Evolutionary conservation across 169 alveolate species (phyloP).

Genomic region (Cryptosporidium felis): DNA sequence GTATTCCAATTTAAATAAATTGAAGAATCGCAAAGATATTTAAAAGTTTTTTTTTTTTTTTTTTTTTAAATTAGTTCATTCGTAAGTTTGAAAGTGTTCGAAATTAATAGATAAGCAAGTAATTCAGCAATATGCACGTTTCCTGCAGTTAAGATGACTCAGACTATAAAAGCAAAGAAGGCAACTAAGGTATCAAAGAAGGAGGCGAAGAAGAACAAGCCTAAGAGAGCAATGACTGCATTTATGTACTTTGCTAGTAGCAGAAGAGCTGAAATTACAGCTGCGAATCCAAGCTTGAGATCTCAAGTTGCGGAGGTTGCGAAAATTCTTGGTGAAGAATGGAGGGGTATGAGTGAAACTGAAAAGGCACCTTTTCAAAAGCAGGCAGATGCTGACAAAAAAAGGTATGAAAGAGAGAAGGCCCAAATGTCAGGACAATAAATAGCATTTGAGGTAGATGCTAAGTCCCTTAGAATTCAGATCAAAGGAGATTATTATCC

Average conservation of each 20-base stretch:
- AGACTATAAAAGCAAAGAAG: constrained; percentile 24
- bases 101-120: not conserved
- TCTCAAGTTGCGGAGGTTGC: constrained; percentile 89
- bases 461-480: not conserved
- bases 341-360: constrained; percentile 85
- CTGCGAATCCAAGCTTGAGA: constrained; percentile 83
- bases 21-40: not conserved
- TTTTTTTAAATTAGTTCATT: not conserved
- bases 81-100: not conserved
- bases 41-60: not conserved
- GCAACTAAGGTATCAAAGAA: constrained; percentile 73
- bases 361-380: constrained; percentile 88
- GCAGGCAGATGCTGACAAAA: constrained; percentile 87
- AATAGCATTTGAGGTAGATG: not conserved
- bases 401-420: constrained; percentile 87
- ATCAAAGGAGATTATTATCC: not conserved
- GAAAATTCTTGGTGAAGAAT: constrained; percentile 89
- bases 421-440: constrained; percentile 72
- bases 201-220: constrained; percentile 87
- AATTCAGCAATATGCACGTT: not conserved
- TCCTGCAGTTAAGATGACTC: constrained; percentile 6
- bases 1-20: constrained; percentile 2
- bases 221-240: constrained; percentile 88
- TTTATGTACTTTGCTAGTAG: constrained; percentile 90
- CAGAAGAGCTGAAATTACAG: constrained; percentile 83